Evolutionary conservation across 1,139 yeast species (phyloP).

Genomic region (Yamadazyma buinensis): DNA sequence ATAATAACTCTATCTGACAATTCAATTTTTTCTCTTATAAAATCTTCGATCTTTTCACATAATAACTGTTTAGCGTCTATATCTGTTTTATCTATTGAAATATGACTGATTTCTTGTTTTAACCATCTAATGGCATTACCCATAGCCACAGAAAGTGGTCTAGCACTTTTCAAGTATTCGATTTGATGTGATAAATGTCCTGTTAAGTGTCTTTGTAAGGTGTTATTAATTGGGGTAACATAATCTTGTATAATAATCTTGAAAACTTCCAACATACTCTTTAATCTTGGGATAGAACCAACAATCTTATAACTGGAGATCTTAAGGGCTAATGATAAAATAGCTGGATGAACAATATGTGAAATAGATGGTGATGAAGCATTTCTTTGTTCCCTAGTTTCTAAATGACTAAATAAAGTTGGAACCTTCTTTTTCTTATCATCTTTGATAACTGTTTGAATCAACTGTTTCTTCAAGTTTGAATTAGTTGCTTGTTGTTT

Average conservation of each 20-base stretch:
- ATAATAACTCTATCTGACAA: constrained; percentile 82
- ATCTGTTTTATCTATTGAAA: constrained; percentile 70
- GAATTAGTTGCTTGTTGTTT: constrained; percentile 41
- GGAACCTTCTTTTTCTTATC: constrained; percentile 42
- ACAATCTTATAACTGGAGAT: constrained; percentile 81
- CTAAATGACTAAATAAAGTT: constrained; percentile 83
- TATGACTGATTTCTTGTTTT: constrained; percentile 84
- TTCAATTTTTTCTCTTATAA: constrained; percentile 80
- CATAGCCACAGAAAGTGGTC: constrained; percentile 93
- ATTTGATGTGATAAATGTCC: constrained; percentile 91
- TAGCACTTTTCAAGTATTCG: constrained; percentile 84
- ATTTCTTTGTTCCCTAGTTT: constrained; percentile 74
- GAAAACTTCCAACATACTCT: constrained; percentile 82
- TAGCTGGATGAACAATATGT: constrained; percentile 82
- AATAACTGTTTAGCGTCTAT: constrained; percentile 67
- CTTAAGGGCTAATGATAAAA: constrained; percentile 73
- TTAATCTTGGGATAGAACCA: constrained; percentile 85
- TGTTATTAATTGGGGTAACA: constrained; percentile 79
- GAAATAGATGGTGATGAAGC: constrained; percentile 60
- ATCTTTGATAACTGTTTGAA: constrained; percentile 49
- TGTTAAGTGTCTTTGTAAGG: constrained; percentile 84
- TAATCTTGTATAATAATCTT: constrained; percentile 77
- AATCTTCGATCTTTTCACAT: constrained; percentile 68
- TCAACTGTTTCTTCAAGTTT: constrained; percentile 53
- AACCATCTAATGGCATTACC: constrained; percentile 98